Percentiles rank a stretch among this genome's conserved stretches.
Conservation (phyloP, 1,284 basidiomycete genomes). For the Sporisorium graminicola region DNA sequence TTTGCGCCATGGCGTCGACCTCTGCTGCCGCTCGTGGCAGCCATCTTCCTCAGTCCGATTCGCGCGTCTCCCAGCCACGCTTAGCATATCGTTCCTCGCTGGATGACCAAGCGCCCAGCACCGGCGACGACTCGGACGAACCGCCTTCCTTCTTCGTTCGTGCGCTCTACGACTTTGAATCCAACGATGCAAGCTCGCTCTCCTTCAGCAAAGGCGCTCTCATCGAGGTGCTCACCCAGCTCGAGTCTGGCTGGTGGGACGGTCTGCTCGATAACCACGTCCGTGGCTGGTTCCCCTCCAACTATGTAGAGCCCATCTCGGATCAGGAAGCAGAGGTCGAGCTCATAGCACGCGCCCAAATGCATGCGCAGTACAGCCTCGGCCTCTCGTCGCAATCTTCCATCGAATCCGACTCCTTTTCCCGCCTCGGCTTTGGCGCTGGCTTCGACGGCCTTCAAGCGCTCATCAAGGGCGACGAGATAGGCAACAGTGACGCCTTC, state of each 20-base stretch:
- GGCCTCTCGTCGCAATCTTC: slow-evolving; percentile 31
- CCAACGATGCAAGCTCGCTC: slow-evolving; percentile 84
- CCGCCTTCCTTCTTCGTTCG: slow-evolving; percentile 80
- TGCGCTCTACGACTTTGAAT: slow-evolving; percentile 87
- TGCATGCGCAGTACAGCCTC: slow-evolving; percentile 34
- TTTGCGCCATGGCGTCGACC: slow-evolving; percentile 26
- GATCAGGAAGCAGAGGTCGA: slow-evolving; percentile 76
- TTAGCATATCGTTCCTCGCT: slow-evolving; percentile 9
- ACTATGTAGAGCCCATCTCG: slow-evolving; percentile 85
- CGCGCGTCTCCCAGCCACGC: slow-evolving; percentile 9
- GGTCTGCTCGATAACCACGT: slow-evolving; percentile 78
- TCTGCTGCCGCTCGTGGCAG: slow-evolving; percentile 28
- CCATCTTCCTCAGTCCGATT: not conserved
- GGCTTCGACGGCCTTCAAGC: slow-evolving; percentile 54
- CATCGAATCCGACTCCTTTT: slow-evolving; percentile 41
- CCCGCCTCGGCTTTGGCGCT: slow-evolving; percentile 47
- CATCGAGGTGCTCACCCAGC: slow-evolving; percentile 91
- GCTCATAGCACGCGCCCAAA: slow-evolving; percentile 36
- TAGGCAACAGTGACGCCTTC: slow-evolving; percentile 56
- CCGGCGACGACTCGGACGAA: slow-evolving; percentile 39
- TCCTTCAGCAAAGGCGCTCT: slow-evolving; percentile 88
- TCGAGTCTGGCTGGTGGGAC: slow-evolving; percentile 99
- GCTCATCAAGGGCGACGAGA: slow-evolving; percentile 46
- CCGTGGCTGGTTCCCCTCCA: slow-evolving; percentile 96
- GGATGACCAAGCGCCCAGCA: slow-evolving; percentile 22